Evolutionary conservation across 2,329 filamentous ascomycete species (phyloP), one percentile per base, ranked within the genome.

Genomic region (Colletotrichum graminicola): DNA sequence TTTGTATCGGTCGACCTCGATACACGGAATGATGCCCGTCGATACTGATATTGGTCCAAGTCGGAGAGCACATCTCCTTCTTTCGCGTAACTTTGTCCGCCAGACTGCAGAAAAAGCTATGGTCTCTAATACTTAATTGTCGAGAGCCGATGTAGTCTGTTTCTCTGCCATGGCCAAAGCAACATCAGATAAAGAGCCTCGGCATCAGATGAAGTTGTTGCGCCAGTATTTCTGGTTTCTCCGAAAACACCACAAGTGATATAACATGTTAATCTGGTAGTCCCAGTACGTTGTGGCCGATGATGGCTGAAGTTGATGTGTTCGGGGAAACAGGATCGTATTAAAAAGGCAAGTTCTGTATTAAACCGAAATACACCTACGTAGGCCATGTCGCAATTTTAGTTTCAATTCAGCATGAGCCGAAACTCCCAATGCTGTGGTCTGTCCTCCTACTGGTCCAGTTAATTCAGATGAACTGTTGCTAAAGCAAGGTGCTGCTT

Each of bases 401-500:
- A 34, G 26, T 32, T 26, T 16, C 14, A 51, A 8, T n/a, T 32
- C 10, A 29, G 5, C 26, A 29, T 29, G 49, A 4, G 14, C 6
- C 16, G 23, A 51, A 51, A 16, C 41, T 18, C 43, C 21, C 18
- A 52, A 6, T 7, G 18, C 12, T 26, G 2, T 16, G 47, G n/a
- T 23, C 21, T n/a, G 6, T 39, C 8, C 10, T 51, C 49, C 12
- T 7, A 8, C 14, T n/a, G n/a, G 6, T 14, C 5, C 41, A 16
- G 8, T 6, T 23, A 16, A 1, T n/a, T 51, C 45, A 10, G 51
- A 26, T 68, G 43, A 57, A 45, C 23, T 23, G 3, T 43, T 21
- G 10, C 34, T 67, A 36, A 64, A 59, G 55, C 10, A 16, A 51
- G 52, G 11, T 55, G 62, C 55, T 49, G 62, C 47, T 70, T 47